Evolutionary conservation across 73 alveolate genomes (phyloP).

Genomic region (Symbiodinium natans): DNA sequence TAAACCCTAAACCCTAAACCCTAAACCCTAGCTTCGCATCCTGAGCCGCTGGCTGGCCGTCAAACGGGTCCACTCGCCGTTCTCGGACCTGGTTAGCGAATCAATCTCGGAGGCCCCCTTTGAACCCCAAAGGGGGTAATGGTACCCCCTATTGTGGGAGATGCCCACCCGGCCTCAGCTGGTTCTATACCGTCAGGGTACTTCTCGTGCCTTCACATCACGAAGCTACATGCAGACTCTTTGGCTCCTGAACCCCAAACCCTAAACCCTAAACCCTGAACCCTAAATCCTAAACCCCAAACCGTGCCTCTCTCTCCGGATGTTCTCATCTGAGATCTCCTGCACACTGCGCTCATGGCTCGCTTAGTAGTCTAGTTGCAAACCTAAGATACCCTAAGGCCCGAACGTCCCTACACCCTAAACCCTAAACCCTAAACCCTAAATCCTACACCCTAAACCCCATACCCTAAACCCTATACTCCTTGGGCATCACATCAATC

Average conservation of each 20-base stretch:
- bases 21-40: no score
- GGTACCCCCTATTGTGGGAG: no score
- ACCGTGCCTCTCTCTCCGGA: slow-evolving; percentile 31
- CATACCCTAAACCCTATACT: no score
- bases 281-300: no score
- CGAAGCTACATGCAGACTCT: neutral
- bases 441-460: no score
- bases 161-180: neutral
- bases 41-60: slow-evolving; percentile 16
- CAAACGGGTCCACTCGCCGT: slow-evolving; percentile 56
- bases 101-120: neutral
- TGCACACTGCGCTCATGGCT: neutral
- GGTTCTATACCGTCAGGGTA: neutral
- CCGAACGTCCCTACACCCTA: no score
- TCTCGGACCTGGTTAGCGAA: slow-evolving; percentile 17
- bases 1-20: no score
- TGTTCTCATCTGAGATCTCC: slow-evolving; percentile 80
- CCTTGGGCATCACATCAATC: slow-evolving; percentile 91
- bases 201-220: neutral
- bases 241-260: neutral
- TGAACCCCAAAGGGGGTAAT: no score
- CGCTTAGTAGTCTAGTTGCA: no score
- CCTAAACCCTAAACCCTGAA: no score
- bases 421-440: no score
- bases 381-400: no score